phyloP scores from a whole-genome alignment of 495 filamentous ascomycete genomes.

The Penicillium goetzii region DNA sequence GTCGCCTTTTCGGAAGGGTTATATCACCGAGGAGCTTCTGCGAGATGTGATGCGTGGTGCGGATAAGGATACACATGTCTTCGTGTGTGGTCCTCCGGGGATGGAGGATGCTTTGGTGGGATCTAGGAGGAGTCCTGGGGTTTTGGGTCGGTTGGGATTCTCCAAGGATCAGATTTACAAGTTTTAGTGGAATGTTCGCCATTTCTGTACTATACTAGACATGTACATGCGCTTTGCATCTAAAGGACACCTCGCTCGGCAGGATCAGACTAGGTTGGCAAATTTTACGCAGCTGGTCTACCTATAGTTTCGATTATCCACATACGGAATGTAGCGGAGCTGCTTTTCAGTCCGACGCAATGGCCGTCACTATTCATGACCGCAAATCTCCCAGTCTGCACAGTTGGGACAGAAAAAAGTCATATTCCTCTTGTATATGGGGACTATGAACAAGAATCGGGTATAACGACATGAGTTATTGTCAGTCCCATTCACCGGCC shows the following conservation, averaged over 20 bases:
- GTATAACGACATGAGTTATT: neutral
- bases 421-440: neutral
- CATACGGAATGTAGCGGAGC: too few species aligned
- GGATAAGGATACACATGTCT: slow-evolving; percentile 57
- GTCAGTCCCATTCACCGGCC: neutral
- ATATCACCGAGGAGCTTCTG: slow-evolving; percentile 60
- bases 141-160: slow-evolving; percentile 57
- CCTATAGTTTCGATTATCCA: too few species aligned
- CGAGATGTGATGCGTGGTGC: slow-evolving; percentile 46
- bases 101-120: slow-evolving; percentile 64
- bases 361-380: neutral
- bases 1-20: slow-evolving; percentile 52
- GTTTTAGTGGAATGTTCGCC: slow-evolving; percentile 42
- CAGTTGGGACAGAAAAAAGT: neutral
- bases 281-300: neutral
- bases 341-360: neutral
- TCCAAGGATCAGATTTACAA: slow-evolving; percentile 56
- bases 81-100: slow-evolving; percentile 63
- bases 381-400: neutral
- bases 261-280: neutral
- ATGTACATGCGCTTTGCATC: neutral
- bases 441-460: slow-evolving; percentile 2
- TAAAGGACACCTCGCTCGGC: neutral
- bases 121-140: slow-evolving; percentile 38
- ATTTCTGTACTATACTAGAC: neutral